Evolutionary conservation across 805 yeast genomes (phyloP).

Genomic region (Lipomyces starkeyi): DNA sequence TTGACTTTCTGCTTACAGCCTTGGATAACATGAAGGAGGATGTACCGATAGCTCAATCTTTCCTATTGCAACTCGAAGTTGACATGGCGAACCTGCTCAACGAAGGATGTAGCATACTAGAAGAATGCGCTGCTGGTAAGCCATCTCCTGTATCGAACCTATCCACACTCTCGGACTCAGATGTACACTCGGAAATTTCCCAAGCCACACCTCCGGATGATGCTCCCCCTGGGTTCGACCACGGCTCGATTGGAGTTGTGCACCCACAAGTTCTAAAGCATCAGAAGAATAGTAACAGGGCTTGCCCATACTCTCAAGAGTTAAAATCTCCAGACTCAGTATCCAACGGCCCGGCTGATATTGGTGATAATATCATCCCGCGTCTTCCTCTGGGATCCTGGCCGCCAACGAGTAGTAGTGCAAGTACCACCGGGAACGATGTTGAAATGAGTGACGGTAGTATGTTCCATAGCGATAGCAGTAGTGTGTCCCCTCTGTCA

Average conservation of each 20-base stretch:
- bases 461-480: neutral
- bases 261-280: neutral
- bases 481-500: neutral
- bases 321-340: neutral
- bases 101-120: neutral
- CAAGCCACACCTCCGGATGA: conserved; percentile 2
- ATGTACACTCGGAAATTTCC: neutral
- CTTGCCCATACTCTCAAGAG: neutral
- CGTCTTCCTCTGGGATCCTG: neutral
- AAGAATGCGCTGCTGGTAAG: neutral
- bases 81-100: conserved; percentile 25
- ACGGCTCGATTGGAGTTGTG: neutral
- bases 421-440: neutral
- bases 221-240: neutral
- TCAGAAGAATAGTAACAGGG: neutral
- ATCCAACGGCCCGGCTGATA: neutral
- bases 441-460: neutral
- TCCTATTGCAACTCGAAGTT: conserved; percentile 33
- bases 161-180: conserved; percentile 4
- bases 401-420: neutral
- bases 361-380: neutral
- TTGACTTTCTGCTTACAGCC: conserved; percentile 30
- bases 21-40: conserved; percentile 27
- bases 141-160: neutral
- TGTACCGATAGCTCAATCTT: conserved; percentile 25